These are phyloP conservation scores for Aspergillus sclerotiicarbonarius DNA, from an alignment of 495 filamentous ascomycete species.

Conservation along the genomic window DNA sequence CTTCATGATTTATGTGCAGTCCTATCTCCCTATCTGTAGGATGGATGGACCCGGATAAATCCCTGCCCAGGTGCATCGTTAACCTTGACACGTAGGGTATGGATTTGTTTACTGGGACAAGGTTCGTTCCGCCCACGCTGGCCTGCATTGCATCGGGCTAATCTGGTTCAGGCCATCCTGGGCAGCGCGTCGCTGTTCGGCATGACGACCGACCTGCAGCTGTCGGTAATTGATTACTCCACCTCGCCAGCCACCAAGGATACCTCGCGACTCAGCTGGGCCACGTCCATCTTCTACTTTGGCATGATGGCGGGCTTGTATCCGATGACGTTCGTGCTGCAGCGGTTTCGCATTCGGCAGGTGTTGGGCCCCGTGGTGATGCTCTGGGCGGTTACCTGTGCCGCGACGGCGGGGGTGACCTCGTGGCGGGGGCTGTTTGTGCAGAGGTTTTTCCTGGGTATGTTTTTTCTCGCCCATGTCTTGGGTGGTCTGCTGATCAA, in stretches of 20 bases:
- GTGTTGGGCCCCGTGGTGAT: slow-evolving; percentile 64
- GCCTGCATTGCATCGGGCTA: slow-evolving; percentile 1
- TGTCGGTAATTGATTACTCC: slow-evolving; percentile 50
- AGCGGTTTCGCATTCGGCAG: slow-evolving; percentile 61
- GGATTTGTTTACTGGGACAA: slow-evolving; percentile 80
- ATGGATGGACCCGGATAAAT: neutral
- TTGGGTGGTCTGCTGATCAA: slow-evolving; percentile 5
- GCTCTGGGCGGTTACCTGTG: slow-evolving; percentile 65
- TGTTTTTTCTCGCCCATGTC: neutral
- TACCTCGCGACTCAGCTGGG: slow-evolving; percentile 67
- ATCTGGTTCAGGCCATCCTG: slow-evolving; percentile 58
- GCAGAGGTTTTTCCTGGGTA: slow-evolving; percentile 67
- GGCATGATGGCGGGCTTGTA: slow-evolving; percentile 72
- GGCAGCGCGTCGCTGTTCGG: slow-evolving; percentile 71
- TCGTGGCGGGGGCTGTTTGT: slow-evolving; percentile 62
- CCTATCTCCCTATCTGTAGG: neutral
- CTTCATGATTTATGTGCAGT: neutral
- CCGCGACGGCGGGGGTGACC: slow-evolving; percentile 65
- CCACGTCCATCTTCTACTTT: slow-evolving; percentile 77
- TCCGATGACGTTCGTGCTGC: slow-evolving; percentile 66
- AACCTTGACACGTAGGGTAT: slow-evolving; percentile 41
- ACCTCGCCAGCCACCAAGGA: slow-evolving; percentile 55
- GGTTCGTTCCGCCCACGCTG: slow-evolving; percentile 28
- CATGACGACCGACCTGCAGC: slow-evolving; percentile 66
- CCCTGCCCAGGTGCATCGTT: too few species aligned